A percentile compares a stretch with the other conserved stretches of the same genome.
These are phyloP conservation scores for Lactarius akahatsu DNA, from an alignment of 768 basidiomycete species.

Conservation along the genomic window DNA sequence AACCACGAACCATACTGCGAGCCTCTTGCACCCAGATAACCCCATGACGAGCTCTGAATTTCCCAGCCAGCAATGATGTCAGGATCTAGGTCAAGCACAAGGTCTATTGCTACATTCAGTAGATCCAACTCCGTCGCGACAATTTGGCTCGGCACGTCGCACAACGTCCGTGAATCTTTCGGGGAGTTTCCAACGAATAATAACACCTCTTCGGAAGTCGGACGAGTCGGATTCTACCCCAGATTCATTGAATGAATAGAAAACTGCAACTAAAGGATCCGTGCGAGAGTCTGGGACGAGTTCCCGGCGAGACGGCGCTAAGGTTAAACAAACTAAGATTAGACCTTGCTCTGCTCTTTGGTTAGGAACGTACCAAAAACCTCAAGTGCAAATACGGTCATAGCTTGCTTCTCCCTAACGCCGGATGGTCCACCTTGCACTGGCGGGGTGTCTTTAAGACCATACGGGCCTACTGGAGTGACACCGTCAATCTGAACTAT, in stretches of 20 bases:
- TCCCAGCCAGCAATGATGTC: constrained; percentile 95
- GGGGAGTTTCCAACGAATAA: constrained; percentile 50
- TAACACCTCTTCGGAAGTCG: constrained; percentile 45
- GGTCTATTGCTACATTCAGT: constrained; percentile 72
- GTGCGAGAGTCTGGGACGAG: constrained; percentile 63
- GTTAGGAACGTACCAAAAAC: constrained; percentile 62
- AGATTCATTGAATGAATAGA: constrained; percentile 69
- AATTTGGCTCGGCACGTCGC: constrained; percentile 47
- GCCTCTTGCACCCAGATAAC: constrained; percentile 76
- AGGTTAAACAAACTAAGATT: not conserved
- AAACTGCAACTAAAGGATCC: constrained; percentile 66
- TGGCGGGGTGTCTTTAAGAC: constrained; percentile 57
- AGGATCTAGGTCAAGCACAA: constrained; percentile 76
- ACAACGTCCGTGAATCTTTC: constrained; percentile 43
- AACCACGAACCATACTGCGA: constrained; percentile 49
- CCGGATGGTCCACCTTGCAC: constrained; percentile 40
- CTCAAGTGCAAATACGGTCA: constrained; percentile 83
- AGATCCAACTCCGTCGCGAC: constrained; percentile 76
- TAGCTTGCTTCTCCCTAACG: constrained; percentile 58
- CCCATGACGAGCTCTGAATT: constrained; percentile 85
- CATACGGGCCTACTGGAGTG: constrained; percentile 73
- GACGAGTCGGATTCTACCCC: constrained; percentile 36
- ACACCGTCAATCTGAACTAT: constrained; percentile 61
- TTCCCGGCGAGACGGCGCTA: constrained; percentile 50
- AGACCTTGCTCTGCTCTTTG: not conserved